phyloP scores from a whole-genome alignment of 495 filamentous ascomycete species.

The Penicillium nucicola region DNA sequence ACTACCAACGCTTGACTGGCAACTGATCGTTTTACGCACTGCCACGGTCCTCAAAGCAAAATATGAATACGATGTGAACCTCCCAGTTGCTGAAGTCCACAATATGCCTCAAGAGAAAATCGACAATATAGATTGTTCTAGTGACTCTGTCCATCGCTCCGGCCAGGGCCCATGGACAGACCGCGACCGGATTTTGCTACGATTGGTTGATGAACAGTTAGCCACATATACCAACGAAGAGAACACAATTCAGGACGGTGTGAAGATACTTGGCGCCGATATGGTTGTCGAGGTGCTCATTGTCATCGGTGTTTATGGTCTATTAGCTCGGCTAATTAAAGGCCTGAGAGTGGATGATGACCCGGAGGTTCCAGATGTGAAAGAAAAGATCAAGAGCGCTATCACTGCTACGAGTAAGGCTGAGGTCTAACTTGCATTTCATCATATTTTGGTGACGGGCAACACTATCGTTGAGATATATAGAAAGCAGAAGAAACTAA shows the following conservation, averaged over 20 bases:
- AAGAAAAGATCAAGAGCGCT: constrained; percentile 2
- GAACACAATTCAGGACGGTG: constrained; percentile 1
- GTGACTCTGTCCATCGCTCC: neutral
- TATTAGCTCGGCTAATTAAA: constrained; percentile 8
- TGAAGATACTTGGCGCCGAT: neutral
- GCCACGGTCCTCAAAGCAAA: too few relatives aligned
- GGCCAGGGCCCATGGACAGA: neutral
- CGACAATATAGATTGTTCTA: neutral
- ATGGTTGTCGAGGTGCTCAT: constrained; percentile 9
- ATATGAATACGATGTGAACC: constrained; percentile 2
- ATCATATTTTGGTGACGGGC: too few relatives aligned
- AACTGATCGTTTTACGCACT: too few relatives aligned
- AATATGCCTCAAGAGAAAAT: constrained; percentile 3
- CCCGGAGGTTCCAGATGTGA: constrained; percentile 1
- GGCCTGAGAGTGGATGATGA: constrained; percentile 9
- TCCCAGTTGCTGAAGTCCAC: constrained; percentile 2
- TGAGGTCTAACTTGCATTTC: too few relatives aligned
- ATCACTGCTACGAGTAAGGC: neutral
- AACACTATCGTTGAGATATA: too few relatives aligned
- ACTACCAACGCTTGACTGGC: too few relatives aligned
- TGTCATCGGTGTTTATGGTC: constrained; percentile 8
- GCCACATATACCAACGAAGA: neutral
- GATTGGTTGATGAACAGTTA: constrained; percentile 9
- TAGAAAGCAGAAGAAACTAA: too few relatives aligned
- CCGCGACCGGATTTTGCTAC: constrained; percentile 3